Base-by-base conservation (phyloP, 2,329 filamentous ascomycete species). In the Shiraia bambusicola region DNA sequence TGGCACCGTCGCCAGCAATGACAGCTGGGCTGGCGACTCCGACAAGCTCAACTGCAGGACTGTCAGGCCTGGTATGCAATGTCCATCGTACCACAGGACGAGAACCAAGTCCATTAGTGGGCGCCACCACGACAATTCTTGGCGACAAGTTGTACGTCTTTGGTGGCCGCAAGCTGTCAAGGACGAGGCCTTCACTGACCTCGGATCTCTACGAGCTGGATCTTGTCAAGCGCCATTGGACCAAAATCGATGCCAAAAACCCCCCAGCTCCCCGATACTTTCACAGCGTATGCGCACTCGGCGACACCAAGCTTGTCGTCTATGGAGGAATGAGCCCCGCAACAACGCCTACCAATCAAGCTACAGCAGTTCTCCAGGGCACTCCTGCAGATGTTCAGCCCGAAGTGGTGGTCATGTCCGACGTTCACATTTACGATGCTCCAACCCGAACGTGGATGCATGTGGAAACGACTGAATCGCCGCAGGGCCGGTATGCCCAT, bases 91-190 rank as follows among this genome's bases (percentile, higher is more conserved):
- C 93, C 1, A 97, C 92, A 0, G 93, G 93, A 26, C 83, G 84
- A 48, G 91, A 97, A 63, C 93, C 93, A 2, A 89, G 88, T 60
- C 87, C 93, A 2, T 75, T 97, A 2, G 93, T 98, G 0, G 93
- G 93, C 24, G 92, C 93, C 4, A 96, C 93, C 0, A 97, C 93
- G 0, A 97, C 93, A 0, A 88, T 97, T 34, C 70, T 98, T 1
- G 93, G 92, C 19, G 93, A 98, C 69, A 96, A 94, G 68, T 77
- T 98, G 15, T 98, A 95, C 66, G 91, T 97, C 3, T 98, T 97
- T 73, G 93, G 93, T 33, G 93, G 93, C 6, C 81, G 92, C 38
- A 83, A 94, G 55, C 72, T 97, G 37, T 96, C 93, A 11, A 77
- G 89, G 53, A 92, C 83, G 50, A 82, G 88, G 40, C 88, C 91